Conservation (phyloP, 2,329 filamentous ascomycete species). For the Fusarium tanahbumbuense region DNA sequence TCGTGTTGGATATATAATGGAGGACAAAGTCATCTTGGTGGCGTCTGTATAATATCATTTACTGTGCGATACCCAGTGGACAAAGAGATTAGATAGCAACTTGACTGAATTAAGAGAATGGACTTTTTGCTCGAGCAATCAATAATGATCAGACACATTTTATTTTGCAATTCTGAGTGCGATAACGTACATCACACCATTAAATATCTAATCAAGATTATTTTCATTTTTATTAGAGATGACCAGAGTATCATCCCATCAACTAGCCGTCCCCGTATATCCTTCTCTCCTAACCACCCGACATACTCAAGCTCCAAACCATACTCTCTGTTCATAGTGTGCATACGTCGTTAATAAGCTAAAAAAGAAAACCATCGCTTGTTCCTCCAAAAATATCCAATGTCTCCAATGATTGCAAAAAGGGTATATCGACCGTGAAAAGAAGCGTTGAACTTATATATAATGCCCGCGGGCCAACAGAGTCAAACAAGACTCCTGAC, state of each 20-base stretch:
- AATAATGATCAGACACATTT: conserved; percentile 38
- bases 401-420: conserved; percentile 41
- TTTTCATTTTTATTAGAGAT: conserved; percentile 37
- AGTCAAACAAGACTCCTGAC: conserved; percentile 19
- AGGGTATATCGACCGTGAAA: conserved; percentile 50
- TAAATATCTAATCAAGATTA: conserved; percentile 42
- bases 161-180: conserved; percentile 24
- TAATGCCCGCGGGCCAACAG: conserved; percentile 42
- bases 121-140: not conserved
- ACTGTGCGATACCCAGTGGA: conserved; percentile 38
- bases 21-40: conserved; percentile 5
- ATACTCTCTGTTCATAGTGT: conserved; percentile 39
- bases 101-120: not conserved
- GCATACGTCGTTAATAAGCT: conserved; percentile 47
- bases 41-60: conserved; percentile 30
- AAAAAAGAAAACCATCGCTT: conserved; percentile 42
- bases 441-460: conserved; percentile 45
- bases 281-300: conserved; percentile 16
- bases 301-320: conserved; percentile 22
- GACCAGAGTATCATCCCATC: conserved; percentile 31
- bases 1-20: not conserved
- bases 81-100: conserved; percentile 10
- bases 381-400: conserved; percentile 42
- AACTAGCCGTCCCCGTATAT: conserved; percentile 19
- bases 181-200: conserved; percentile 33